These are phyloP conservation scores for Gossypium sturtianum DNA, from an alignment of 345 rosid genomes.

Conservation along the genomic window DNA sequence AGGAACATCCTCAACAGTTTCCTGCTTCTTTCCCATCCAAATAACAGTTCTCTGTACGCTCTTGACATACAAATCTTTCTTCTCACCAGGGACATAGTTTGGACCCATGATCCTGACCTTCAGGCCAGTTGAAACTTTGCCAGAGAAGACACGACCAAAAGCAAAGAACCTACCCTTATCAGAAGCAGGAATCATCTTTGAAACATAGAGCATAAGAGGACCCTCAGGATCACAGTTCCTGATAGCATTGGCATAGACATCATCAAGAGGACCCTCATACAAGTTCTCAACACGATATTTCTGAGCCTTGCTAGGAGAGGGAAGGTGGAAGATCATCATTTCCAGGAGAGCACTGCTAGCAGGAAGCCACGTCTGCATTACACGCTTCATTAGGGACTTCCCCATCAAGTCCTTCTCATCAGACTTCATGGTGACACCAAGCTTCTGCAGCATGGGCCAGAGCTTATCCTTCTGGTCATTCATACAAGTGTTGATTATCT, in stretches of 20 bases:
- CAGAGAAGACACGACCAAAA: too few species aligned
- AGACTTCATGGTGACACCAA: slow-evolving; percentile 48
- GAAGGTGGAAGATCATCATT: slow-evolving; percentile 67
- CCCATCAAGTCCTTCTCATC: too few species aligned
- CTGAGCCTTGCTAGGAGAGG: slow-evolving; percentile 46
- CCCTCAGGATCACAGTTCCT: too few species aligned
- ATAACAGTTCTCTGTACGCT: slow-evolving; percentile 42
- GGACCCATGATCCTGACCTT: slow-evolving; percentile 85
- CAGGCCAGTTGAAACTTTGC: slow-evolving; percentile 42
- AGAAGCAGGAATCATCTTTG: too few species aligned
- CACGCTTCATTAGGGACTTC: too few species aligned
- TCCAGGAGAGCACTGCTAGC: slow-evolving; percentile 50
- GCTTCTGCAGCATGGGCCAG: slow-evolving; percentile 70
- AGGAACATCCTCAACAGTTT: slow-evolving; percentile 38
- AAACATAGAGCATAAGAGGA: too few species aligned
- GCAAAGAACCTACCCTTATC: too few species aligned
- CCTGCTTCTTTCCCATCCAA: slow-evolving; percentile 62
- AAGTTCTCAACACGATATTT: slow-evolving; percentile 66
- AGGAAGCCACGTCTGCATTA: slow-evolving; percentile 50
- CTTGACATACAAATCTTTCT: too few species aligned
- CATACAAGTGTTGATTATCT: slow-evolving; percentile 46
- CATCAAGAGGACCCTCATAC: slow-evolving; percentile 47
- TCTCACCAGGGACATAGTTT: slow-evolving; percentile 40
- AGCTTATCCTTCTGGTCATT: slow-evolving; percentile 58
- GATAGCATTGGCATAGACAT: slow-evolving; percentile 27